phyloP scores from a whole-genome alignment of 2,329 filamentous ascomycete species.

The Ascochyta koolunga region DNA sequence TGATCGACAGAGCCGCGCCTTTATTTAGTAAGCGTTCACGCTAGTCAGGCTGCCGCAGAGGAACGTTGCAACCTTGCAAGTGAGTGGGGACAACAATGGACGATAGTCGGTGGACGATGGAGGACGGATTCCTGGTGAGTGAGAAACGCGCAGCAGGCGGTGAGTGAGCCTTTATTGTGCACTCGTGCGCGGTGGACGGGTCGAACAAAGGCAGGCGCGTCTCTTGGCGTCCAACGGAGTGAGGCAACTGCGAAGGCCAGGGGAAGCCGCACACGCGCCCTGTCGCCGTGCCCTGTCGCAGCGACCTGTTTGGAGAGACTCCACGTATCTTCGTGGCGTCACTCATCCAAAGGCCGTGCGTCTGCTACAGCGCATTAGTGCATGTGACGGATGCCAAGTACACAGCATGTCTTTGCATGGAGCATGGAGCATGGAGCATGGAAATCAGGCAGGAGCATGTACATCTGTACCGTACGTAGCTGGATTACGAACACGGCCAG shows the following conservation, averaged over 20 bases:
- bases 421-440: background rate
- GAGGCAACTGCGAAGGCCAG: slow-evolving; percentile 16
- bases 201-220: slow-evolving; percentile 17
- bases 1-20: slow-evolving; percentile 41
- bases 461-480: slow-evolving; percentile 1
- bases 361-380: background rate
- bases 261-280: background rate
- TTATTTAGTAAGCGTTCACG: slow-evolving; percentile 38
- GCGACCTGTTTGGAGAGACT: slow-evolving; percentile 4
- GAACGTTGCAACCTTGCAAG: slow-evolving; percentile 25
- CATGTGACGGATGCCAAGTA: background rate
- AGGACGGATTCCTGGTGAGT: background rate
- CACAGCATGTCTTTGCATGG: background rate
- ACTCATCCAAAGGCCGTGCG: background rate
- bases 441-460: background rate
- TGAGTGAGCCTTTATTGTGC: slow-evolving; percentile 4
- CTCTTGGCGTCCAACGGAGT: slow-evolving; percentile 7
- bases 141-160: background rate
- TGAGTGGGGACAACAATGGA: slow-evolving; percentile 25
- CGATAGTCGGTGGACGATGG: background rate
- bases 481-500: slow-evolving; percentile 15
- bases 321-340: slow-evolving; percentile 5
- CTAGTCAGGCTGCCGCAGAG: slow-evolving; percentile 27
- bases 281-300: slow-evolving; percentile 1
- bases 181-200: slow-evolving; percentile 8